These are phyloP conservation scores for Aspergillus japonicus DNA, from an alignment of 2,329 filamentous ascomycete species.

Conservation along the genomic window DNA sequence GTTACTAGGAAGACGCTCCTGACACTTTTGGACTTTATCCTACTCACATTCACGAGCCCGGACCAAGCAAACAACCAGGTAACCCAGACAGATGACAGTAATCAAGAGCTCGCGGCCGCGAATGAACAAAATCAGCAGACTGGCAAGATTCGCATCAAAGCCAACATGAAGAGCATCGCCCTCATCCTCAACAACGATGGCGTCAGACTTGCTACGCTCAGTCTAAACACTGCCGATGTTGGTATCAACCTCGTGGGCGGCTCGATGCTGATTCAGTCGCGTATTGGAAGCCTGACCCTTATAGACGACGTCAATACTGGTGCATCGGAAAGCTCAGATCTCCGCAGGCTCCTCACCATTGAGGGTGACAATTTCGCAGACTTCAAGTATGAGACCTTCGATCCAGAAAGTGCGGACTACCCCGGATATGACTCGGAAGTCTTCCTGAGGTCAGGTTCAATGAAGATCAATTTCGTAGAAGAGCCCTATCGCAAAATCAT, in stretches of 20 bases:
- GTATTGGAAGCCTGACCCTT: constrained; percentile 81
- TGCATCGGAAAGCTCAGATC: constrained; percentile 73
- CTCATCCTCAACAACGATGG: constrained; percentile 97
- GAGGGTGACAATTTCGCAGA: constrained; percentile 94
- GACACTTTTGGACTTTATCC: constrained; percentile 88
- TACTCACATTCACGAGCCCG: constrained; percentile 80
- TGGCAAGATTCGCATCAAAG: constrained; percentile 88
- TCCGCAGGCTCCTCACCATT: constrained; percentile 87
- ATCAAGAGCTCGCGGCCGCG: constrained; percentile 27
- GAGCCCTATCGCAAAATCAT: constrained; percentile 98
- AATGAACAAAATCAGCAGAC: constrained; percentile 38
- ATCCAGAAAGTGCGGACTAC: constrained; percentile 71
- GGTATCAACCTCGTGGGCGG: constrained; percentile 83
- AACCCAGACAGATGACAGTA: constrained; percentile 30
- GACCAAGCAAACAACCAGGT: constrained; percentile 48
- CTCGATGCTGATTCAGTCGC: constrained; percentile 82
- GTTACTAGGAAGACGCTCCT: constrained; percentile 91
- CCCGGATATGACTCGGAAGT: constrained; percentile 94
- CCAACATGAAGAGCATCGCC: constrained; percentile 88
- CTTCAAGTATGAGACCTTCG: constrained; percentile 96
- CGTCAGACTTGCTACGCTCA: constrained; percentile 86
- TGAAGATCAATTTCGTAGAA: constrained; percentile 95
- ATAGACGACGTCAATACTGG: constrained; percentile 93
- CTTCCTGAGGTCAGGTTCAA: constrained; percentile 84
- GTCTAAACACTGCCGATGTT: constrained; percentile 87